Conservation (phyloP, 768 basidiomycete species). For the Lactarius hatsudake region DNA sequence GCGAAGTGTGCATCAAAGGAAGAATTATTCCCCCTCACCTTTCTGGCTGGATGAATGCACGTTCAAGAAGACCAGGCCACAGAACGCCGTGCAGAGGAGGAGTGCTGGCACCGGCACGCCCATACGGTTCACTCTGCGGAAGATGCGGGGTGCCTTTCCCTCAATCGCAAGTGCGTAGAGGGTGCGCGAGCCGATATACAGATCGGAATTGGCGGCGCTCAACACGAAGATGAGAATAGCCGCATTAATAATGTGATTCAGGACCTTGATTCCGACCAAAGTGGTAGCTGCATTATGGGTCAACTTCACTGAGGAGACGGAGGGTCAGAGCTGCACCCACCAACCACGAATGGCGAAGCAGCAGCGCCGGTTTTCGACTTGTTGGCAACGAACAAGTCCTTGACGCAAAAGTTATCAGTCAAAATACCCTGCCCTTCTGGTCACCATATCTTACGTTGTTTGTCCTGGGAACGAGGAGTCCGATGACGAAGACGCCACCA, state of each 20-base stretch:
- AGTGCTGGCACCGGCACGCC: conserved; percentile 43
- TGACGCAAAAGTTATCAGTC: neutral
- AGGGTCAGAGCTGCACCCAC: conserved; percentile 26
- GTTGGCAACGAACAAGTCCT: conserved; percentile 41
- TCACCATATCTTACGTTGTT: conserved; percentile 38
- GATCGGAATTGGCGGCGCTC: conserved; percentile 59
- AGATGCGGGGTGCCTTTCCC: conserved; percentile 45
- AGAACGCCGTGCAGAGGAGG: conserved; percentile 53
- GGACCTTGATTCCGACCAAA: conserved; percentile 52
- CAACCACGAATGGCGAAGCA: conserved; percentile 65
- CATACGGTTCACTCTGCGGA: conserved; percentile 37
- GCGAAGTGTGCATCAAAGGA: neutral
- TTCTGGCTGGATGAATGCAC: conserved; percentile 48
- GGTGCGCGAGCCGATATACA: conserved; percentile 51
- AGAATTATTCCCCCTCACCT: conserved; percentile 35
- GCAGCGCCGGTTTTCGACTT: conserved; percentile 46
- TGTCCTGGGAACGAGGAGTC: conserved; percentile 64
- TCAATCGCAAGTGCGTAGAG: conserved; percentile 48
- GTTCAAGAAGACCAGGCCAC: conserved; percentile 57
- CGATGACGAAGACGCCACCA: conserved; percentile 68
- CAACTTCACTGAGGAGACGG: neutral
- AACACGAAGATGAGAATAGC: conserved; percentile 64
- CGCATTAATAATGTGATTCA: conserved; percentile 64
- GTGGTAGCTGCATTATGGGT: conserved; percentile 33
- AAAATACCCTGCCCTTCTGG: neutral